phyloP scores from a whole-genome alignment of 768 basidiomycete species.

The Saitozyma sp. region DNA sequence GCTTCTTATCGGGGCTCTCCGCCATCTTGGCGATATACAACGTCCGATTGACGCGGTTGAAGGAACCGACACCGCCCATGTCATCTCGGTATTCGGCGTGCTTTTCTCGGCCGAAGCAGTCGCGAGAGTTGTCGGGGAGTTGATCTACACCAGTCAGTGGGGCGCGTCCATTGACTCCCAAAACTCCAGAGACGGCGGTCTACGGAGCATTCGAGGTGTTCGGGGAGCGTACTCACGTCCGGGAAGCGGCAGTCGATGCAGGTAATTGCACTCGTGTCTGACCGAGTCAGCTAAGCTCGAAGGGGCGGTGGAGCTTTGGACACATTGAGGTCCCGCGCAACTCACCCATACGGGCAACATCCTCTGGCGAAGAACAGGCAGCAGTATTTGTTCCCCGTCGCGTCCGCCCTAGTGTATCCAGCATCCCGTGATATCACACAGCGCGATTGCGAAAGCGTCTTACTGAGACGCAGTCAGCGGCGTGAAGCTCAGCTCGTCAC shows the following conservation, averaged over 20 bases:
- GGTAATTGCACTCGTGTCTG: constrained; percentile 82
- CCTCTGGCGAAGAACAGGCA: constrained; percentile 96
- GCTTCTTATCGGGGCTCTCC: constrained; percentile 64
- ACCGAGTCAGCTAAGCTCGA: neutral
- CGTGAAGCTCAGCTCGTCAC: too few species aligned
- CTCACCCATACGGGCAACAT: constrained; percentile 87
- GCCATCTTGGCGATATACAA: constrained; percentile 92
- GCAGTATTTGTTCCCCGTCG: constrained; percentile 84
- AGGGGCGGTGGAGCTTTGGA: neutral
- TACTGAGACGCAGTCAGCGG: constrained; percentile 57
- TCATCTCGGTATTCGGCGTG: constrained; percentile 97
- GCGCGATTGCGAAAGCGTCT: constrained; percentile 89
- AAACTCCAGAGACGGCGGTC: neutral
- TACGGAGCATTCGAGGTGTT: neutral
- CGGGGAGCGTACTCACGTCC: constrained; percentile 47
- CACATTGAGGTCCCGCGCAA: neutral
- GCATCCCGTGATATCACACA: constrained; percentile 85
- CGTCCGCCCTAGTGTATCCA: constrained; percentile 92
- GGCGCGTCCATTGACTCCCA: neutral
- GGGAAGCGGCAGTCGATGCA: constrained; percentile 80
- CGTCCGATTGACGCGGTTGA: constrained; percentile 89
- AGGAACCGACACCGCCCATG: constrained; percentile 99
- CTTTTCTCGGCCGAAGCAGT: constrained; percentile 96
- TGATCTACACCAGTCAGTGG: constrained; percentile 41
- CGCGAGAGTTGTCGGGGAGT: constrained; percentile 87